phyloP scores from a whole-genome alignment of 2,329 filamentous ascomycete species.

The Aspergillus caelatus region DNA sequence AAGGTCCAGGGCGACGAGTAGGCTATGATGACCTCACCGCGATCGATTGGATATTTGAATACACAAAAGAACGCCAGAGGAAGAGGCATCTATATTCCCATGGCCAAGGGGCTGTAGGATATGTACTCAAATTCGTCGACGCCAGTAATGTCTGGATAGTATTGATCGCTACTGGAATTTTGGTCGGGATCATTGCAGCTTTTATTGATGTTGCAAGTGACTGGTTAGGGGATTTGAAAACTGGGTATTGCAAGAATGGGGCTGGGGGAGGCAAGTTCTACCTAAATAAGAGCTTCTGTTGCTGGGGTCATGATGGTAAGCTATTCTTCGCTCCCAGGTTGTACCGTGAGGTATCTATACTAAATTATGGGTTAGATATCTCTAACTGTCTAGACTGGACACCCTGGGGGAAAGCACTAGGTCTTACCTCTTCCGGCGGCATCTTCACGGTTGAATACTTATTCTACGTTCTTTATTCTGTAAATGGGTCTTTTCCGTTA shows the following conservation, averaged over 20 bases:
- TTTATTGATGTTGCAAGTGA: slow-evolving; percentile 87
- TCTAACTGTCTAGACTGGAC: slow-evolving; percentile 86
- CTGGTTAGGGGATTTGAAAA: slow-evolving; percentile 92
- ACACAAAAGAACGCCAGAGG: slow-evolving; percentile 91
- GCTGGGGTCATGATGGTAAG: slow-evolving; percentile 77
- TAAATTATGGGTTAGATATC: slow-evolving; percentile 53
- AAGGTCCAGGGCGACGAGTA: slow-evolving; percentile 84
- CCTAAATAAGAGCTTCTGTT: slow-evolving; percentile 88
- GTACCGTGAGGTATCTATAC: slow-evolving; percentile 2
- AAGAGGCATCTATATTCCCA: slow-evolving; percentile 74
- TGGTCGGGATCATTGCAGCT: slow-evolving; percentile 82
- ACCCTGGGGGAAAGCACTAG: slow-evolving; percentile 77
- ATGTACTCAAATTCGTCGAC: slow-evolving; percentile 74
- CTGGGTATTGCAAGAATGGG: slow-evolving; percentile 78
- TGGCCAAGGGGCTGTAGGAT: slow-evolving; percentile 71
- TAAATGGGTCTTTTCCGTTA: slow-evolving; percentile 48
- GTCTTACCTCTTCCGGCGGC: slow-evolving; percentile 66
- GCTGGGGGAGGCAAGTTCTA: slow-evolving; percentile 85
- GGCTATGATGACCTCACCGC: slow-evolving; percentile 96
- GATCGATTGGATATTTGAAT: slow-evolving; percentile 99
- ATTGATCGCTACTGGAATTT: slow-evolving; percentile 79
- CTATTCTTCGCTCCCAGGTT: not conserved
- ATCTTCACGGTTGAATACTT: slow-evolving; percentile 84
- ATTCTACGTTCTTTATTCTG: slow-evolving; percentile 82
- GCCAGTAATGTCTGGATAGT: slow-evolving; percentile 91